Evolutionary conservation across 345 rosid species (phyloP).

Genomic region (Populus tremula): DNA sequence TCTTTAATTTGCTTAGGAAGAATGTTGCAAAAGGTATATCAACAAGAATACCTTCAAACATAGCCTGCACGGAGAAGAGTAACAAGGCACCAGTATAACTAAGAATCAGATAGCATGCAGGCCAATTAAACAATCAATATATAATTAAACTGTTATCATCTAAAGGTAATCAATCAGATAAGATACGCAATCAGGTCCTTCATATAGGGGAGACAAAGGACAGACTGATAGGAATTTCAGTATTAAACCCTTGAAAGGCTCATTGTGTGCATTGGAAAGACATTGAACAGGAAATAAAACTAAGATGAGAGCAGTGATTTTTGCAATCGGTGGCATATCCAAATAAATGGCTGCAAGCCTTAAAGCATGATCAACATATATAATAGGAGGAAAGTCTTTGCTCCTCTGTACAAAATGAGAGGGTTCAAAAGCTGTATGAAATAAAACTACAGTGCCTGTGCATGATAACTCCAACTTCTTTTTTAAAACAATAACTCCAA

Average conservation of each 20-base stretch:
- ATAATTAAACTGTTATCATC: neutral
- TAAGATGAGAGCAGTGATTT: neutral
- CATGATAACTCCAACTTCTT: neutral
- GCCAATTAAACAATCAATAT: neutral
- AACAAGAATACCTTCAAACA: slow-evolving; percentile 99
- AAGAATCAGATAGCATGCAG: neutral
- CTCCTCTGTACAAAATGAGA: neutral
- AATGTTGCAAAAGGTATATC: slow-evolving; percentile 98
- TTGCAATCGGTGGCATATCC: neutral
- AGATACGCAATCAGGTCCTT: neutral
- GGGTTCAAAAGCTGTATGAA: neutral
- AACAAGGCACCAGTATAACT: neutral
- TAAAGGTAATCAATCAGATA: neutral
- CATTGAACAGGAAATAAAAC: neutral
- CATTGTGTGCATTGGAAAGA: neutral
- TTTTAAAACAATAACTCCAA: neutral
- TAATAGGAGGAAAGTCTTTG: neutral
- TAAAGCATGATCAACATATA: neutral
- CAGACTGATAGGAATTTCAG: neutral
- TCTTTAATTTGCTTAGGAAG: slow-evolving; percentile 97
- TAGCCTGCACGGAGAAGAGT: slow-evolving; percentile 59
- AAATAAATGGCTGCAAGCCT: neutral
- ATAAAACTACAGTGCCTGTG: neutral
- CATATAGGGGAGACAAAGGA: neutral
- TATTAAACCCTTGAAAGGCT: neutral